Evolutionary conservation across 768 basidiomycete species (phyloP).

Genomic region (Tricholoma hemisulphureum): DNA sequence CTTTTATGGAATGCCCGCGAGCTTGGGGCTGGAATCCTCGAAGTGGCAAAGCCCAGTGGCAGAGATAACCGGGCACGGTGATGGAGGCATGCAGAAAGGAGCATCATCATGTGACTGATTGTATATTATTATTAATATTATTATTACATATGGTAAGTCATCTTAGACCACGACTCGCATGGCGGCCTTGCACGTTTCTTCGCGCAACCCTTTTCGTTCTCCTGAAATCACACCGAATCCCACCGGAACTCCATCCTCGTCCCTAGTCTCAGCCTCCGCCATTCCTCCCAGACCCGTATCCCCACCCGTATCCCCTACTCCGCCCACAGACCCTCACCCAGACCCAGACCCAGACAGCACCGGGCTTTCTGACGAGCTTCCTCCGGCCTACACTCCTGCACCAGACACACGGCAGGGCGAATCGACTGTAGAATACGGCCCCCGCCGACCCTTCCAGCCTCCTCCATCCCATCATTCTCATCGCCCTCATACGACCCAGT

Average conservation of each 20-base stretch:
- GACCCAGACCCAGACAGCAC: background rate
- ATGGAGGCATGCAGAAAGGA: too few species aligned
- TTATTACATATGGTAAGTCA: too few species aligned
- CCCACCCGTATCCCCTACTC: background rate
- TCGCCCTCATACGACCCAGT: background rate
- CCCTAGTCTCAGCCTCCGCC: too few species aligned
- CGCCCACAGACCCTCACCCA: slow-evolving; percentile 1
- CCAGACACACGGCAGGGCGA: slow-evolving; percentile 59
- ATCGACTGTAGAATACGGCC: slow-evolving; percentile 60
- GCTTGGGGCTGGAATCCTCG: too few species aligned
- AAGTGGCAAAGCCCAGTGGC: too few species aligned
- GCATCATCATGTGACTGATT: too few species aligned
- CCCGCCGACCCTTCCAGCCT: slow-evolving; percentile 58
- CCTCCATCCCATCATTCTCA: slow-evolving; percentile 14
- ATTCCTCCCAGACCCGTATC: too few species aligned
- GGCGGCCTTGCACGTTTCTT: background rate
- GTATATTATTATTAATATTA: too few species aligned
- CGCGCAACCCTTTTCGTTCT: slow-evolving; percentile 35
- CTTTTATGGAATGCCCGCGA: too few species aligned
- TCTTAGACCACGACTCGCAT: background rate
- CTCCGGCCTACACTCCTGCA: slow-evolving; percentile 67
- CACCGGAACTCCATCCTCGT: too few species aligned
- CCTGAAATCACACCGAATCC: slow-evolving; percentile 26
- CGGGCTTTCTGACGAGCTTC: slow-evolving; percentile 49
- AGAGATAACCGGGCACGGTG: too few species aligned